Evolutionary conservation across 169 alveolate species (phyloP).

Genomic region (Plasmodium malariae): DNA sequence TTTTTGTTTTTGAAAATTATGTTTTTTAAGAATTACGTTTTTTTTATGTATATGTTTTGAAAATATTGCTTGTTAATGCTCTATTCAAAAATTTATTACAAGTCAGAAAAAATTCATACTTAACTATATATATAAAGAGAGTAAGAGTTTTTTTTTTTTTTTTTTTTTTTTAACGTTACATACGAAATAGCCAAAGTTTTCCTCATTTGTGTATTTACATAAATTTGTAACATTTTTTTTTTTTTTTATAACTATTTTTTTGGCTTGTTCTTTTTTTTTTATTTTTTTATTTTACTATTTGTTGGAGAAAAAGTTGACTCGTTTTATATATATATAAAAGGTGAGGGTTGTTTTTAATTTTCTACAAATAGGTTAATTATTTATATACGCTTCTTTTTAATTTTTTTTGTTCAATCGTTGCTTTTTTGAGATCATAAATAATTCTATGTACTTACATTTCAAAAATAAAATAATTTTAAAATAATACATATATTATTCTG

Average conservation of each 20-base stretch:
- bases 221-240: constrained; percentile 11
- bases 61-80: constrained; percentile 6
- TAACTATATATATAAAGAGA: constrained; percentile 15
- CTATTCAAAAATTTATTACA: constrained; percentile 24
- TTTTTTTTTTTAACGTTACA: constrained; percentile 21
- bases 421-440: constrained; percentile 1
- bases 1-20: constrained; percentile 43
- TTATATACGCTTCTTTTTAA: background rate
- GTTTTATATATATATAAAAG: constrained; percentile 11
- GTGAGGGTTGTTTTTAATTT: constrained; percentile 3
- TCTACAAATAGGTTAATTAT: constrained; percentile 22
- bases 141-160: constrained; percentile 66
- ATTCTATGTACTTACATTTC: background rate
- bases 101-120: constrained; percentile 12
- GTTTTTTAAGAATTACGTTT: constrained; percentile 18
- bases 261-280: background rate
- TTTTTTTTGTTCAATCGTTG: background rate
- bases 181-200: constrained; percentile 46
- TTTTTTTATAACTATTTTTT: constrained; percentile 26
- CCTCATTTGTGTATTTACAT: constrained; percentile 14
- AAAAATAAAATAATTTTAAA: background rate
- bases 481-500: background rate
- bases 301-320: constrained; percentile 21
- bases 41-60: constrained; percentile 2
- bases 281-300: constrained; percentile 8